Conservation (phyloP, 345 rosid genomes). For the Boechera retrofracta region DNA sequence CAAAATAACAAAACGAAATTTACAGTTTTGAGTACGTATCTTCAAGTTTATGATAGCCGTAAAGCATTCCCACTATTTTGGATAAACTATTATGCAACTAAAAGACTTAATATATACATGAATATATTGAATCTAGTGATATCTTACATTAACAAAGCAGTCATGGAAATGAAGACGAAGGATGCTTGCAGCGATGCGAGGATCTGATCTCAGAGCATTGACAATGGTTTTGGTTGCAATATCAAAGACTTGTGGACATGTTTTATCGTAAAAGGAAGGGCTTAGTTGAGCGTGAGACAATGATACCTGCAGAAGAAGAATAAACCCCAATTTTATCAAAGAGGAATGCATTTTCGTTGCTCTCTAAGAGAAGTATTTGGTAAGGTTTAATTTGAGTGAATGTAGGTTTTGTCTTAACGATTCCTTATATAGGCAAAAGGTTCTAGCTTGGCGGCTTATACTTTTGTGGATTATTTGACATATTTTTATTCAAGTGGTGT, state of each 20-base stretch:
- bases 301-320: conserved; percentile 17
- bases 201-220: conserved; percentile 42
- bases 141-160: conserved; percentile 57
- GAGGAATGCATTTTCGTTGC: conserved; percentile 27
- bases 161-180: conserved; percentile 65
- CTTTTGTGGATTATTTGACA: not conserved
- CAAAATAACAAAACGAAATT: too few relatives aligned
- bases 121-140: not conserved
- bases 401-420: conserved; percentile 22
- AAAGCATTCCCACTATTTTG: not conserved
- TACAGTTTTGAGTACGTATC: too few relatives aligned
- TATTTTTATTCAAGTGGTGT: not conserved
- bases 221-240: conserved; percentile 48
- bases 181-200: conserved; percentile 58
- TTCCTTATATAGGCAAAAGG: conserved; percentile 22
- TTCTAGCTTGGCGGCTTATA: conserved; percentile 17
- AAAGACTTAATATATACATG: not conserved
- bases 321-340: conserved; percentile 11
- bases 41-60: too few relatives aligned
- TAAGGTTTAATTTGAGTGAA: conserved; percentile 10
- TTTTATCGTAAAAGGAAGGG: conserved; percentile 54
- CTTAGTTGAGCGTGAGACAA: conserved; percentile 38
- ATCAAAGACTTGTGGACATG: conserved; percentile 63
- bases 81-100: not conserved
- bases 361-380: not conserved